Conservation (phyloP, 176 grass and related monocot species). For the Musa troglodytarum region DNA sequence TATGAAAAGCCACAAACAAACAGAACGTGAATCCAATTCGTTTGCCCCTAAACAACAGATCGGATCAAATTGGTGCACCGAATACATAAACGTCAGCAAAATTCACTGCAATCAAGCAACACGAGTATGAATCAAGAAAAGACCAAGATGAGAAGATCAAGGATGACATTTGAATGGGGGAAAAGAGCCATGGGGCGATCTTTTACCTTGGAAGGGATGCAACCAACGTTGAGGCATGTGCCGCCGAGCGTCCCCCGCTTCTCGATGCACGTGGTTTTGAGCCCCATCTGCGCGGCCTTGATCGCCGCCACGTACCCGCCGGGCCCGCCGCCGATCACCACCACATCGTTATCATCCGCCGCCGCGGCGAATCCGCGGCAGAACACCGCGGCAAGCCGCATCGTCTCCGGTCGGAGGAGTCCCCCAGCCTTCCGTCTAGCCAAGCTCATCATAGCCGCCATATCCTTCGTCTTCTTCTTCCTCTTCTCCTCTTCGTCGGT, state of each 20-base stretch:
- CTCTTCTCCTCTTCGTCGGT: not conserved
- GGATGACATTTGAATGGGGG: not conserved
- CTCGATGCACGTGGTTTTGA: constrained; percentile 94
- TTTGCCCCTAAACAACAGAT: not conserved
- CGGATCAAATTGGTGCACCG: not conserved
- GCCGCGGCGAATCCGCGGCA: constrained; percentile 43
- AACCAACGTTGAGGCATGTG: constrained; percentile 89
- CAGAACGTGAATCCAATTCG: not conserved
- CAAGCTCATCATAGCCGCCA: constrained; percentile 58
- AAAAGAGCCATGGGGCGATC: not conserved
- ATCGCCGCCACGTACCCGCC: constrained; percentile 87
- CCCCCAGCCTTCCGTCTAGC: constrained; percentile 52
- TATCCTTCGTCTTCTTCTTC: constrained; percentile 2
- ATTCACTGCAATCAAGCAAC: not conserved
- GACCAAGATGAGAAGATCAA: not conserved
- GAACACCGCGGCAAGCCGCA: constrained; percentile 10
- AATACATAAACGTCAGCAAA: no score
- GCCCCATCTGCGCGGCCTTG: constrained; percentile 78
- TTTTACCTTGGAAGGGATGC: constrained; percentile 91
- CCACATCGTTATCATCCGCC: constrained; percentile 72
- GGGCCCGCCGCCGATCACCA: constrained; percentile 79
- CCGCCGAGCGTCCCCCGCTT: constrained; percentile 74
- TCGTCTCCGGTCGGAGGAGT: constrained; percentile 28
- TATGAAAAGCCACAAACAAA: not conserved
- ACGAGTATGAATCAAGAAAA: not conserved